These are phyloP conservation scores for Grosmannia clavigera DNA, from an alignment of 2,329 filamentous ascomycete species.

Conservation along the genomic window DNA sequence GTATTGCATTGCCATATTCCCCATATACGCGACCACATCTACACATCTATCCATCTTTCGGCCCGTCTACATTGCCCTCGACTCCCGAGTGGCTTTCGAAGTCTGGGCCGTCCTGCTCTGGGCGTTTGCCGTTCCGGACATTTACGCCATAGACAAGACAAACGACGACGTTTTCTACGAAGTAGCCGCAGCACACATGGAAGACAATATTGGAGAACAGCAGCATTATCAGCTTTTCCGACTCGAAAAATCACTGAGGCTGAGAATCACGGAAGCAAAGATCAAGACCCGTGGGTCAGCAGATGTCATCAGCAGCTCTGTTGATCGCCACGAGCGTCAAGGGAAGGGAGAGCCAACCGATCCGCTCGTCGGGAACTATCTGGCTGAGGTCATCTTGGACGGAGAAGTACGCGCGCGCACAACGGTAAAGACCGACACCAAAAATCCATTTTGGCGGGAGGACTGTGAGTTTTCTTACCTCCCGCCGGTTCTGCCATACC, in stretches of 20 bases:
- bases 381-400: constrained; percentile 69
- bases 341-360: constrained; percentile 22
- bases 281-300: constrained; percentile 28
- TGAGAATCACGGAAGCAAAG: constrained; percentile 51
- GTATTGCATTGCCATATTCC: constrained; percentile 90
- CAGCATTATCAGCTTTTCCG: constrained; percentile 37
- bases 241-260: constrained; percentile 46
- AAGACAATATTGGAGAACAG: constrained; percentile 20
- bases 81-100: constrained; percentile 82
- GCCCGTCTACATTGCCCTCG: constrained; percentile 81
- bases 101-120: constrained; percentile 92
- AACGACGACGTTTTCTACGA: constrained; percentile 31
- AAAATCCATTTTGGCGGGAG: constrained; percentile 72
- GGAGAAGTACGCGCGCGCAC: constrained; percentile 69
- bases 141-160: constrained; percentile 55
- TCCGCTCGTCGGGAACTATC: constrained; percentile 51
- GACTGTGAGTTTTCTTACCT: constrained; percentile 67
- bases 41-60: constrained; percentile 64
- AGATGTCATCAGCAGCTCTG: constrained; percentile 4
- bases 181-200: constrained; percentile 25
- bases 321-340: constrained; percentile 19
- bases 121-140: constrained; percentile 82
- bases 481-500: constrained; percentile 53
- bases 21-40: constrained; percentile 70
- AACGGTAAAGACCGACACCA: constrained; percentile 56